Percentiles rank a stretch among this genome's conserved stretches.
Evolutionary conservation across 2,329 filamentous ascomycete species (phyloP).

Genomic region (Exophiala aquamarina): DNA sequence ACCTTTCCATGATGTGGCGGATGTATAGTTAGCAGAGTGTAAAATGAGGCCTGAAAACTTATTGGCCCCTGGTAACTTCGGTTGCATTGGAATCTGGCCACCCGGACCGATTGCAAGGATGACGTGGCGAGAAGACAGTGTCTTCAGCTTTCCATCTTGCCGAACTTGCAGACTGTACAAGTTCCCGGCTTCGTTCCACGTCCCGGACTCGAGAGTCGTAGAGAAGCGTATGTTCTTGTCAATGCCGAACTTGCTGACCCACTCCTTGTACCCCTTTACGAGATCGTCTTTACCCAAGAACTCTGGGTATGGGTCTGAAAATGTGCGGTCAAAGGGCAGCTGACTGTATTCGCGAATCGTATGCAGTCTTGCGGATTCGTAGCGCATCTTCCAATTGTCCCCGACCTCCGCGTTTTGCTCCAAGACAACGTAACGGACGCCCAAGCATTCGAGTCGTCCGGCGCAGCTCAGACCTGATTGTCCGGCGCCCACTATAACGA

Average conservation of each 20-base stretch:
- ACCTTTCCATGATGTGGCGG: slow-evolving; percentile 35
- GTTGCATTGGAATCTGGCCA: slow-evolving; percentile 32
- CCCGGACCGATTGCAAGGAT: slow-evolving; percentile 22
- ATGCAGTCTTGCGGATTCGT: slow-evolving; percentile 43
- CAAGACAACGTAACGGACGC: slow-evolving; percentile 43
- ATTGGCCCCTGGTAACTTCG: slow-evolving; percentile 27
- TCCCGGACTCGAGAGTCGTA: slow-evolving; percentile 40
- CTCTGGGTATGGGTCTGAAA: slow-evolving; percentile 24
- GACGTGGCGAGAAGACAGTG: background rate
- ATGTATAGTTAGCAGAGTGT: slow-evolving; percentile 38
- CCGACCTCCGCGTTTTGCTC: slow-evolving; percentile 45
- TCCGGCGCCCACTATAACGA: no score
- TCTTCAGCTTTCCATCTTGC: slow-evolving; percentile 20
- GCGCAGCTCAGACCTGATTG: no score
- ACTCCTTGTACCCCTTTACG: slow-evolving; percentile 20
- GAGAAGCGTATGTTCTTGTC: slow-evolving; percentile 44
- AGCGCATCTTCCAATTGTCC: slow-evolving; percentile 48
- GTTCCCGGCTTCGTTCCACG: slow-evolving; percentile 38
- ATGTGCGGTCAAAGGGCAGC: slow-evolving; percentile 31
- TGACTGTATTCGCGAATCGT: slow-evolving; percentile 19
- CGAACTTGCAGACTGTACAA: slow-evolving; percentile 41
- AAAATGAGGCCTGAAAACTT: slow-evolving; percentile 38
- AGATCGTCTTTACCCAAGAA: slow-evolving; percentile 29
- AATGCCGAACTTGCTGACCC: slow-evolving; percentile 27
- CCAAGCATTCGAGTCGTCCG: slow-evolving; percentile 46